Evolutionary conservation across 2,329 filamentous ascomycete species (phyloP).

Genomic region (Fusarium proliferatum): DNA sequence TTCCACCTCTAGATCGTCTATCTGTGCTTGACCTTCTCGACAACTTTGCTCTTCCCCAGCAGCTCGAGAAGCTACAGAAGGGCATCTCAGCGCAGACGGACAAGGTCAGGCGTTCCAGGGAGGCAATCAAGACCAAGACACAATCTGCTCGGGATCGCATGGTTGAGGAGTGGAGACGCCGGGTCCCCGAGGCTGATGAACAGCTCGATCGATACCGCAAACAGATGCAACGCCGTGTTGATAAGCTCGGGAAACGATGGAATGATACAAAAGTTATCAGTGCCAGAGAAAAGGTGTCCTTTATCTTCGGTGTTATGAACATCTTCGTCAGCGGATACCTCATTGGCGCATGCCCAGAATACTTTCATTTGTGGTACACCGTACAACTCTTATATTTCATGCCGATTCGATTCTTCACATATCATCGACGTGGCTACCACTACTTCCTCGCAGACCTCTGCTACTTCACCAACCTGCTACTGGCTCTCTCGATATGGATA

Average conservation of each 20-base stretch:
- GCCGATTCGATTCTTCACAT: conserved; percentile 93
- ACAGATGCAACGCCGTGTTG: conserved; percentile 89
- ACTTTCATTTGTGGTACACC: conserved; percentile 94
- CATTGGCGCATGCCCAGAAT: conserved; percentile 84
- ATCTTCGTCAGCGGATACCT: conserved; percentile 97
- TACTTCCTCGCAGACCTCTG: conserved; percentile 98
- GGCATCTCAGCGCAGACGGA: conserved; percentile 85
- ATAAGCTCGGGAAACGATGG: conserved; percentile 86
- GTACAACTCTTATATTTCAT: conserved; percentile 91
- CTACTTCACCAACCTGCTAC: conserved; percentile 95
- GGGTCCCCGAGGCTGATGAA: conserved; percentile 88
- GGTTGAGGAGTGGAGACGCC: conserved; percentile 90
- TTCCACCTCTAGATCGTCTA: conserved; percentile 88
- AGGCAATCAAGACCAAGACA: conserved; percentile 80
- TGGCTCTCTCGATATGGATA: conserved; percentile 85
- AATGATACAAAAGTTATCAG: conserved; percentile 91
- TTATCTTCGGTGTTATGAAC: conserved; percentile 96
- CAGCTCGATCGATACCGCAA: conserved; percentile 90
- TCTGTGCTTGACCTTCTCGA: conserved; percentile 94
- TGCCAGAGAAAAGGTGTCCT: conserved; percentile 90
- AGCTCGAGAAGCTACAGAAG: conserved; percentile 89
- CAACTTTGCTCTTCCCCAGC: conserved; percentile 89
- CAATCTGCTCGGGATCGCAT: conserved; percentile 86
- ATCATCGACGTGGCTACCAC: conserved; percentile 91
- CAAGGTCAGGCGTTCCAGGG: conserved; percentile 84